A percentile compares a stretch with the other conserved stretches of the same genome.
phyloP scores from a whole-genome alignment of 1,284 basidiomycete genomes.

The Apiotrichum mycotoxinovorans region DNA sequence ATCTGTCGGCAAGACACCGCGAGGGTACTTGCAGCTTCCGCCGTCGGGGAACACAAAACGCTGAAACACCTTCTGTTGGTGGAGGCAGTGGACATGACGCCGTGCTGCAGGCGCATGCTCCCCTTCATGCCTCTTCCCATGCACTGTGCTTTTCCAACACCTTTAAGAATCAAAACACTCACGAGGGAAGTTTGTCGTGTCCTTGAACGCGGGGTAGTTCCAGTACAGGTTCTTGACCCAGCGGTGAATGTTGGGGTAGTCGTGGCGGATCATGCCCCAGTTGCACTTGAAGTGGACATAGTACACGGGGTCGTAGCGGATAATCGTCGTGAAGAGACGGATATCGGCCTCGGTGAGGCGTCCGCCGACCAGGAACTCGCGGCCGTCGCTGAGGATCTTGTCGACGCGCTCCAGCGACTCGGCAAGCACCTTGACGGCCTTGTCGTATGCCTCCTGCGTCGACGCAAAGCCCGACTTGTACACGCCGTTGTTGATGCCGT shows the following conservation, averaged over 20 bases:
- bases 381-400: conserved; percentile 64
- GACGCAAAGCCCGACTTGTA: conserved; percentile 90
- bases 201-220: conserved; percentile 82
- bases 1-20: no score
- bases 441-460: conserved; percentile 75
- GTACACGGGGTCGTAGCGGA: conserved; percentile 82
- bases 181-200: conserved; percentile 73
- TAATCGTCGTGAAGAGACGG: conserved; percentile 82
- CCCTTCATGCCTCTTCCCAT: no score
- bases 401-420: conserved; percentile 77
- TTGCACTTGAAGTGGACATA: conserved; percentile 93
- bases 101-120: no score
- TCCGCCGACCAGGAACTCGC: conserved; percentile 77
- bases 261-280: conserved; percentile 62
- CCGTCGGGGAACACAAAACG: no score
- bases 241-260: conserved; percentile 73
- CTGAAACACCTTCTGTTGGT: no score
- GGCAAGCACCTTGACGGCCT: conserved; percentile 68
- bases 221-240: conserved; percentile 91
- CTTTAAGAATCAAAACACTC: background rate
- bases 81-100: no score
- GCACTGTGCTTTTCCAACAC: no score
- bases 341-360: conserved; percentile 87
- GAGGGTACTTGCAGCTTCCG: no score
- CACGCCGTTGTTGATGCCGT: conserved; percentile 58